Evolutionary conservation across 2,329 filamentous ascomycete genomes (phyloP).

Genomic region (Stagonosporopsis vannaccii): DNA sequence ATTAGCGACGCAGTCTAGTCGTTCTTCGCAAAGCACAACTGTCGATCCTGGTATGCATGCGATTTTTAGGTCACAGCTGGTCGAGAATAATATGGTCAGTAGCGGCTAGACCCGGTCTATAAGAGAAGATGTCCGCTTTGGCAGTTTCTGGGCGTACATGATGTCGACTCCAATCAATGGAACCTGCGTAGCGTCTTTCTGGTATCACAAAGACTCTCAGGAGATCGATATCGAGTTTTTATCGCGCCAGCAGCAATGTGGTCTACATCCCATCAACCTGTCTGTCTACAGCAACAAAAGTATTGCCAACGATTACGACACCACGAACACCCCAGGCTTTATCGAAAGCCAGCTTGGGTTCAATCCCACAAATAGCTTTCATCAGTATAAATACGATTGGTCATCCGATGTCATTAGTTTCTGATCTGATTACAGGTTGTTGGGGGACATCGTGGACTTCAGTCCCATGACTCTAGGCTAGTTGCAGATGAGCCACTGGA

Average conservation of each 20-base stretch:
- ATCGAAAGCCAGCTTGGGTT: not conserved
- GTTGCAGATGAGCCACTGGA: slow-evolving; percentile 2
- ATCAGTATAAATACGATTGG: slow-evolving; percentile 3
- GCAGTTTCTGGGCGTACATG: slow-evolving; percentile 1
- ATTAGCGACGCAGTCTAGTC: not conserved
- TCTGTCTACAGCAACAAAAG: not conserved
- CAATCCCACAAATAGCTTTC: not conserved
- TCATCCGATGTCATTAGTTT: not conserved
- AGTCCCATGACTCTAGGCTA: not conserved
- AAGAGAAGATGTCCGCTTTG: not conserved
- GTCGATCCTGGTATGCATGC: not conserved
- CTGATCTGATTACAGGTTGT: not conserved
- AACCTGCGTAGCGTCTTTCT: not conserved
- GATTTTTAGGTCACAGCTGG: not conserved
- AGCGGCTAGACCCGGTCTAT: not conserved
- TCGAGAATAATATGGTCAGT: not conserved
- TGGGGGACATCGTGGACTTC: not conserved
- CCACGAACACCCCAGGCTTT: not conserved
- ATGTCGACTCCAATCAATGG: not conserved
- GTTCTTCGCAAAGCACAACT: not conserved
- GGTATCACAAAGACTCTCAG: slow-evolving; percentile 1
- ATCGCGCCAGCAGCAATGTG: not conserved
- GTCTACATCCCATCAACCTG: not conserved
- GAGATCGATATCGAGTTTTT: slow-evolving; percentile 3
- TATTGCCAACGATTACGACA: not conserved